Percentiles rank a stretch among this genome's conserved stretches.
phyloP scores from a whole-genome alignment of 23 red algal species.

The Gracilaria gracilis region DNA sequence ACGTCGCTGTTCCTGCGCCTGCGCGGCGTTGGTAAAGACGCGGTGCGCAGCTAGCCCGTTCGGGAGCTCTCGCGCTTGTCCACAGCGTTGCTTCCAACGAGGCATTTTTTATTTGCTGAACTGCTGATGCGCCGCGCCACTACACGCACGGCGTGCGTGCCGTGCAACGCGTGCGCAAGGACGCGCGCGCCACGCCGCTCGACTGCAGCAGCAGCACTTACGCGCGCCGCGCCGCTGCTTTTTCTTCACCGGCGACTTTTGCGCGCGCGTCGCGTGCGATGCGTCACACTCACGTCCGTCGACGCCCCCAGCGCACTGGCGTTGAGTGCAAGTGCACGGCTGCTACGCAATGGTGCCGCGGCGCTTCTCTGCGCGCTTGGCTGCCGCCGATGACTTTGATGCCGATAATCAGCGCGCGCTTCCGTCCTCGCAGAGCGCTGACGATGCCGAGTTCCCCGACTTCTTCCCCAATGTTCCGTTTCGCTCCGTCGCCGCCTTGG shows the following conservation, averaged over 20 bases:
- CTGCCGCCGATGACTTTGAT: not conserved
- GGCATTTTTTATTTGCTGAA: not conserved
- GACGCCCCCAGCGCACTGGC: no score
- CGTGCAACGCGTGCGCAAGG: conserved; percentile 7
- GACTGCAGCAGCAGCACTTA: no score
- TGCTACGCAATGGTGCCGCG: not conserved
- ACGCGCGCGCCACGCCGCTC: conserved; percentile 17
- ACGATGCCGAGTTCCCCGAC: not conserved
- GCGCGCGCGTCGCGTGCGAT: no score
- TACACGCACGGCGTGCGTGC: not conserved
- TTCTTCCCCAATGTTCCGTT: not conserved
- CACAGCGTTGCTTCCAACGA: not conserved
- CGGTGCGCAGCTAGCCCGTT: no score
- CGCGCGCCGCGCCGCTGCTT: no score
- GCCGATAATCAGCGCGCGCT: not conserved
- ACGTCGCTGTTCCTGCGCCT: not conserved
- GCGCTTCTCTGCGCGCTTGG: not conserved
- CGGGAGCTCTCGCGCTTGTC: no score
- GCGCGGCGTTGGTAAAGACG: not conserved
- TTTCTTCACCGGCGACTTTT: not conserved
- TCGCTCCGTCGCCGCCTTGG: not conserved
- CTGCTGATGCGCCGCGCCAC: not conserved
- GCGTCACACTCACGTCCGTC: no score
- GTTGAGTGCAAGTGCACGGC: no score
- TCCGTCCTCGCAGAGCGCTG: not conserved